Percentiles rank a stretch among this genome's conserved stretches.
Evolutionary conservation across 2,329 filamentous ascomycete species (phyloP).

Genomic region (Tolypocladium album): DNA sequence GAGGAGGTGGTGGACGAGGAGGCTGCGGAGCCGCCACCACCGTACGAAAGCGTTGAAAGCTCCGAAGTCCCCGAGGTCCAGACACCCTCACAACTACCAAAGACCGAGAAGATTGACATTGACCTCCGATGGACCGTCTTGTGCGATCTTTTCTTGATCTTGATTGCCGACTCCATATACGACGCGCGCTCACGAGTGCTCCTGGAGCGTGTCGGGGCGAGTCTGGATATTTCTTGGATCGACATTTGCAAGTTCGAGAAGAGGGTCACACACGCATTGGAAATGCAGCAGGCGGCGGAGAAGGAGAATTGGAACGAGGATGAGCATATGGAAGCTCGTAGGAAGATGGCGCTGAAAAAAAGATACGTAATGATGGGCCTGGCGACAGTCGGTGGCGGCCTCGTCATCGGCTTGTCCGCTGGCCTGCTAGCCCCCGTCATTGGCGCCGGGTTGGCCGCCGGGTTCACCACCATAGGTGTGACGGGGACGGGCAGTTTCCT

Average conservation of each 20-base stretch:
- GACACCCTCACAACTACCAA: slow-evolving; percentile 72
- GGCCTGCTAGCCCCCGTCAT: slow-evolving; percentile 89
- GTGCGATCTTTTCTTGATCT: slow-evolving; percentile 85
- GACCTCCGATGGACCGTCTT: slow-evolving; percentile 95
- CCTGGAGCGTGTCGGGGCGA: slow-evolving; percentile 70
- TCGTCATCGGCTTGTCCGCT: slow-evolving; percentile 91
- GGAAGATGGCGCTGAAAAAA: slow-evolving; percentile 70
- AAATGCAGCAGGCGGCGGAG: slow-evolving; percentile 91
- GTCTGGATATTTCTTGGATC: slow-evolving; percentile 74
- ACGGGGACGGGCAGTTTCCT: slow-evolving; percentile 82
- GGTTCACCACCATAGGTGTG: slow-evolving; percentile 90
- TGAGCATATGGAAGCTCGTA: slow-evolving; percentile 78
- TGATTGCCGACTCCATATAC: slow-evolving; percentile 95
- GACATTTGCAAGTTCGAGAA: slow-evolving; percentile 97
- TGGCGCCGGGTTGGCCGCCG: slow-evolving; percentile 83
- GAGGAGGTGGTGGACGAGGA: slow-evolving; percentile 4
- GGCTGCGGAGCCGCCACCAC: slow-evolving; percentile 40
- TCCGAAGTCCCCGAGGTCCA: slow-evolving; percentile 70
- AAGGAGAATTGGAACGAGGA: slow-evolving; percentile 98
- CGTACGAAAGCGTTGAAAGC: slow-evolving; percentile 52
- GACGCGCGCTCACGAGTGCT: slow-evolving; percentile 79
- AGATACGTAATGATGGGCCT: slow-evolving; percentile 93
- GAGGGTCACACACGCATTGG: slow-evolving; percentile 86
- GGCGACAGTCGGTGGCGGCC: slow-evolving; percentile 85
- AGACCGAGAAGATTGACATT: slow-evolving; percentile 79